phyloP scores from a whole-genome alignment of 2,329 filamentous ascomycete species.

The Dothistroma pini region DNA sequence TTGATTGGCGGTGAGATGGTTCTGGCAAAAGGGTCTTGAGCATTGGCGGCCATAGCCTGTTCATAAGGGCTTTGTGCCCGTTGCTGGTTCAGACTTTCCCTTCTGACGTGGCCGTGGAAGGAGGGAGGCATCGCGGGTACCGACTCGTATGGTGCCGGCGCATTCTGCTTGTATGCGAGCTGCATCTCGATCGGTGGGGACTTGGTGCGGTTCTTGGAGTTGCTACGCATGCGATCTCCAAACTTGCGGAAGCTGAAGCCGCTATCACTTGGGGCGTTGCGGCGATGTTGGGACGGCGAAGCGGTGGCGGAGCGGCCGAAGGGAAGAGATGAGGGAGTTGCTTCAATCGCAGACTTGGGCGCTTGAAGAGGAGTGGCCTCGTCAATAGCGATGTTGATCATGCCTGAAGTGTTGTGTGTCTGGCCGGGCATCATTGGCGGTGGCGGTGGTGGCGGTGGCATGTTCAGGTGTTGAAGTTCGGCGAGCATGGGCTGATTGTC shows the following conservation, averaged over 20 bases:
- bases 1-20: conserved; percentile 18
- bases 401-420: conserved; percentile 23
- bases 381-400: conserved; percentile 48
- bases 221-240: conserved; percentile 58
- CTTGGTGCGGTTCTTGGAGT: conserved; percentile 51
- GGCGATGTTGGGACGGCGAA: conserved; percentile 33
- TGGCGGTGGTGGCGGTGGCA: conserved; percentile 45
- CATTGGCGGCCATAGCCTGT: conserved; percentile 28
- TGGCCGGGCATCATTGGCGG: conserved; percentile 36
- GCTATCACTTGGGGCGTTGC: conserved; percentile 54
- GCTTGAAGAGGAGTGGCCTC: conserved; percentile 30
- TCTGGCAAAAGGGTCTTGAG: too few relatives aligned
- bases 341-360: conserved; percentile 20
- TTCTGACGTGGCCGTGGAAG: conserved; percentile 10
- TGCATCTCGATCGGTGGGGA: conserved; percentile 40
- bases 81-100: conserved; percentile 14
- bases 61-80: conserved; percentile 33
- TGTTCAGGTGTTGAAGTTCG: conserved; percentile 58
- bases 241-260: conserved; percentile 55
- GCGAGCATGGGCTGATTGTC: conserved; percentile 46
- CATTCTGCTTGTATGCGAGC: background rate
- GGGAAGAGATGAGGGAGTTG: conserved; percentile 23
- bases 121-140: conserved; percentile 5
- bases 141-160: conserved; percentile 3
- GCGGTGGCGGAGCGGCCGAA: conserved; percentile 29